Percentiles rank a stretch among this genome's conserved stretches.
phyloP scores from a whole-genome alignment of 495 filamentous ascomycete genomes.

The Annulohypoxylon stygium region DNA sequence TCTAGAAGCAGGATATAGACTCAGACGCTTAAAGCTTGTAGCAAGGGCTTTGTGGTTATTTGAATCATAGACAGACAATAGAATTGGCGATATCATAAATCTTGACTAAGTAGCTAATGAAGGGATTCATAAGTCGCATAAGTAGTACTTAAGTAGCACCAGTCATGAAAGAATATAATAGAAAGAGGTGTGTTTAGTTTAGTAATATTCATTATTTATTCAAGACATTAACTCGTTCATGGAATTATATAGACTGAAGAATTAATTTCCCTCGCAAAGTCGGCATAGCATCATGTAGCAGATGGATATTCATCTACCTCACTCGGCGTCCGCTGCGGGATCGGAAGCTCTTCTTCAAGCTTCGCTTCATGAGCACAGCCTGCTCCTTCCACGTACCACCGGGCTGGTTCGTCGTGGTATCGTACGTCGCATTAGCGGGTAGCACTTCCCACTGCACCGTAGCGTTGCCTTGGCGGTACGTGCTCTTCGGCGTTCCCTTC shows the following conservation, averaged over 20 bases:
- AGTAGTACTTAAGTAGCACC: no score
- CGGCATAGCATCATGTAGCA: background rate
- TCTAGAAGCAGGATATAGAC: background rate
- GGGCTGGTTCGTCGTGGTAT: slow-evolving; percentile 65
- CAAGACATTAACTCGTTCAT: slow-evolving; percentile 1
- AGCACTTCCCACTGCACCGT: slow-evolving; percentile 67
- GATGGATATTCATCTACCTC: slow-evolving; percentile 14
- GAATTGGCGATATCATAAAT: no score
- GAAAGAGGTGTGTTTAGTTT: no score
- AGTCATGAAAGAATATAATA: no score
- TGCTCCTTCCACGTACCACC: slow-evolving; percentile 47
- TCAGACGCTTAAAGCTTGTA: background rate
- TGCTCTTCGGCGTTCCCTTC: slow-evolving; percentile 62
- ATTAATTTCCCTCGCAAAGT: background rate
- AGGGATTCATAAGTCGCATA: no score
- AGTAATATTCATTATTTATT: slow-evolving; percentile 8
- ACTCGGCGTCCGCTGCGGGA: slow-evolving; percentile 18
- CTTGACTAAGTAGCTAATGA: no score
- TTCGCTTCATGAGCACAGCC: slow-evolving; percentile 43
- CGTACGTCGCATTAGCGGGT: slow-evolving; percentile 66
- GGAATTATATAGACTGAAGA: slow-evolving; percentile 5
- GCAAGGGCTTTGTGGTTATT: background rate
- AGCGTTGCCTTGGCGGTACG: slow-evolving; percentile 68
- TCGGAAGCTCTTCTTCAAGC: slow-evolving; percentile 32
- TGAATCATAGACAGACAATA: background rate